Percentiles rank a stretch among this genome's conserved stretches.
Evolutionary conservation across 106 monocot species (phyloP).

Genomic region (Amphibolis antarctica): DNA sequence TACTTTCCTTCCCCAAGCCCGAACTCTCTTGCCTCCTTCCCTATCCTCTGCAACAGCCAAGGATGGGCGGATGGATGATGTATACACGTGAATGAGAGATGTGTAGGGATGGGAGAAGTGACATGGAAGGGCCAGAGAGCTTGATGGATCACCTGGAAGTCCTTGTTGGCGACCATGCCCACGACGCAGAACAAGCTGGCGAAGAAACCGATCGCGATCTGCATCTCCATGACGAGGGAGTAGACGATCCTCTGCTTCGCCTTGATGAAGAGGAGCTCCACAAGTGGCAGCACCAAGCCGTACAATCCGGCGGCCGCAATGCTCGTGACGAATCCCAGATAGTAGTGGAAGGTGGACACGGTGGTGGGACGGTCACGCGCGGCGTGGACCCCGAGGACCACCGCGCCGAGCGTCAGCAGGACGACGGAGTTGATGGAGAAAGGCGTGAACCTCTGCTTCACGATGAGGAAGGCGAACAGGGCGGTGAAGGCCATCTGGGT

Average conservation of each 20-base stretch:
- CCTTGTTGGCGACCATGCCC: constrained; percentile 14
- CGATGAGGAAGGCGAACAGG: constrained; percentile 13
- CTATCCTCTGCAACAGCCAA: constrained; percentile 32
- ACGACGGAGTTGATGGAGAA: constrained; percentile 15
- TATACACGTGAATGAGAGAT: no score
- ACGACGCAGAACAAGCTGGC: constrained; percentile 5
- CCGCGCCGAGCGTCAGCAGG: constrained; percentile 11
- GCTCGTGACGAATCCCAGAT: constrained; percentile 11
- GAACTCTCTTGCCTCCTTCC: constrained; percentile 37
- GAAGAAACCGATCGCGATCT: constrained; percentile 13
- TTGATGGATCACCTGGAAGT: constrained; percentile 10
- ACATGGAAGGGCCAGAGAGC: no score
- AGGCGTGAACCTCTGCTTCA: constrained; percentile 11
- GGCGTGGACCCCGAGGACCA: constrained; percentile 2
- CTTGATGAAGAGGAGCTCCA: constrained; percentile 28
- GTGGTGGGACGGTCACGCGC: neutral
- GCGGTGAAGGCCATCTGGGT: constrained; percentile 16
- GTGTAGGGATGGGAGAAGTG: neutral
- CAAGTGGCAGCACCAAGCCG: constrained; percentile 34
- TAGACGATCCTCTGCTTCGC: constrained; percentile 21
- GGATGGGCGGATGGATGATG: no score
- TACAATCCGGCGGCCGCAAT: constrained; percentile 7
- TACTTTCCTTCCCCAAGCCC: constrained; percentile 42
- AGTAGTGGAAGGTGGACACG: constrained; percentile 2
- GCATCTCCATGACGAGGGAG: constrained; percentile 36